Evolutionary conservation across 2,329 filamentous ascomycete genomes (phyloP).

Genomic region (Pseudogymnoascus sp.): DNA sequence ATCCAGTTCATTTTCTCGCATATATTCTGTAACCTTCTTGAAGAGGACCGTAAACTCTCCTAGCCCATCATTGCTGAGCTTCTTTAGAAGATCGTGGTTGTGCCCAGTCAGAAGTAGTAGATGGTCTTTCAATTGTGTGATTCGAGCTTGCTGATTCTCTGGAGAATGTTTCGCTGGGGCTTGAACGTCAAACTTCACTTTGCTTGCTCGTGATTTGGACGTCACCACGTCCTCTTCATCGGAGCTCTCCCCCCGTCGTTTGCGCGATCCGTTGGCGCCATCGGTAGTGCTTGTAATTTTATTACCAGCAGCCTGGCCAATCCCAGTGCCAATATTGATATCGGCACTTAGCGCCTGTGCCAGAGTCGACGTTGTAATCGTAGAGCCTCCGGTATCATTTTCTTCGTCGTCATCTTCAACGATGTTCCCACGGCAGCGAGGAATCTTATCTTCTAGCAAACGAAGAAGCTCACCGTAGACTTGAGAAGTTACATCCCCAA

Average conservation of each 20-base stretch:
- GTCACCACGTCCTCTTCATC: constrained; percentile 19
- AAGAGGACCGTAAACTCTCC: constrained; percentile 83
- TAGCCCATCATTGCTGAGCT: constrained; percentile 53
- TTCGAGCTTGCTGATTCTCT: constrained; percentile 32
- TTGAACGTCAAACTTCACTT: constrained; percentile 46
- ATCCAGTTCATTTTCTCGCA: constrained; percentile 75
- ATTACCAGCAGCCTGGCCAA: constrained; percentile 45
- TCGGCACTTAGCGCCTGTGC: constrained; percentile 44
- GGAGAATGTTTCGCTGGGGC: constrained; percentile 9
- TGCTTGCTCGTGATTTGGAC: constrained; percentile 21
- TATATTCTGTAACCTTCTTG: constrained; percentile 56
- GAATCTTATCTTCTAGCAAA: constrained; percentile 59
- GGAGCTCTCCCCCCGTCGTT: constrained; percentile 17
- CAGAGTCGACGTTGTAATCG: constrained; percentile 49
- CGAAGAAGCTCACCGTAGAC: constrained; percentile 70
- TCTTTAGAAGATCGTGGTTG: constrained; percentile 58
- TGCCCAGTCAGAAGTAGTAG: constrained; percentile 65
- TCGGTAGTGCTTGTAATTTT: constrained; percentile 33
- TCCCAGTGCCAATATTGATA: constrained; percentile 47
- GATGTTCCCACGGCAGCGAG: constrained; percentile 57
- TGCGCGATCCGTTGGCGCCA: neutral
- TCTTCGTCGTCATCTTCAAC: constrained; percentile 36
- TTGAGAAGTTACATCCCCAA: constrained; percentile 66
- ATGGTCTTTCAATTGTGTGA: constrained; percentile 61
- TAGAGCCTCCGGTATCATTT: constrained; percentile 25